phyloP scores from a whole-genome alignment of 805 yeast genomes.

The Aciculoconidium aculeatum region DNA sequence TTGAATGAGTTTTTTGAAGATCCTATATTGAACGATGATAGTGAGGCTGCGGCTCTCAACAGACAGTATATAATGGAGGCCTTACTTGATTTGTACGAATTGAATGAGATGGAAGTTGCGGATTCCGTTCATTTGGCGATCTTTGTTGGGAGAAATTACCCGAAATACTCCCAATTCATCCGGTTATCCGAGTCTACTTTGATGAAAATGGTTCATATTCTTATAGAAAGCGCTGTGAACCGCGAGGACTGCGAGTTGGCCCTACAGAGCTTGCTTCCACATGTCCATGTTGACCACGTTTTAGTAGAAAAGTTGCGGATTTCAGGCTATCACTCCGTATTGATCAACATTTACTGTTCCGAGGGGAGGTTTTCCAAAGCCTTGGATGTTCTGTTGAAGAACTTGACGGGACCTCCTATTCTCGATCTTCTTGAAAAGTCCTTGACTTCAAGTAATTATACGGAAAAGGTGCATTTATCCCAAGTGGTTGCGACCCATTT shows the following conservation, averaged over 20 bases:
- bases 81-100: constrained; percentile 51
- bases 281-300: constrained; percentile 48
- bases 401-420: too few species aligned
- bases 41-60: constrained; percentile 39
- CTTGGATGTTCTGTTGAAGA: constrained; percentile 46
- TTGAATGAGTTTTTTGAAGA: constrained; percentile 85
- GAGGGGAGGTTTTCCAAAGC: constrained; percentile 50
- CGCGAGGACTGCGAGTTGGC: constrained; percentile 67
- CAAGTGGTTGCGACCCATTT: too few species aligned
- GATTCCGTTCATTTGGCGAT: constrained; percentile 44
- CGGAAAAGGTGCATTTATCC: too few species aligned
- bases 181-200: constrained; percentile 59
- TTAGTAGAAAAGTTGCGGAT: constrained; percentile 46
- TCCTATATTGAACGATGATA: constrained; percentile 55
- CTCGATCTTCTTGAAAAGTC: constrained; percentile 26
- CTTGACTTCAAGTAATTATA: too few species aligned
- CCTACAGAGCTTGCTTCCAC: constrained; percentile 62
- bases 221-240: background rate
- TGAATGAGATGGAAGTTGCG: constrained; percentile 15
- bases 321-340: constrained; percentile 53
- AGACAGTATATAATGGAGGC: constrained; percentile 79
- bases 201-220: constrained; percentile 38
- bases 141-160: constrained; percentile 73
- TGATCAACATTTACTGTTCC: constrained; percentile 50
- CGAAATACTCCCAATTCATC: constrained; percentile 82